phyloP scores from a whole-genome alignment of 768 basidiomycete species.

The Lentinula detonsa region DNA sequence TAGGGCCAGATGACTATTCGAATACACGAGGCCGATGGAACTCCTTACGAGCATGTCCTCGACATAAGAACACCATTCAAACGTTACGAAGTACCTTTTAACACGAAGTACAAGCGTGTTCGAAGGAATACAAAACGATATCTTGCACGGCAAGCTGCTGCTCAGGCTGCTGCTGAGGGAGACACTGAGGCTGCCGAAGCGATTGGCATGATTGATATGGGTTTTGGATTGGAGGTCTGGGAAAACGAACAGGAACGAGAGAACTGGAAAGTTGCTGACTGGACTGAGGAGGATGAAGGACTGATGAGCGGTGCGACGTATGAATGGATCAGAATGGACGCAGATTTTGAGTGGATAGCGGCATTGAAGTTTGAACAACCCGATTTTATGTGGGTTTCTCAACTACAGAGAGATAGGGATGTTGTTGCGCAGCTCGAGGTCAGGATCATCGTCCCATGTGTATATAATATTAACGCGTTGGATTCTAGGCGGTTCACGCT shows the following conservation, averaged over 20 bases:
- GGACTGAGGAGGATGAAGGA: conserved; percentile 95
- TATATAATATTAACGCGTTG: conserved; percentile 1
- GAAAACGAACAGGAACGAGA: conserved; percentile 91
- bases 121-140: conserved; percentile 95
- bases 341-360: conserved; percentile 99
- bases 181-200: conserved; percentile 90
- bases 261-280: conserved; percentile 95
- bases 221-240: conserved; percentile 92
- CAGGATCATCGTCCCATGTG: conserved; percentile 15
- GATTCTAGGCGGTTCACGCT: conserved; percentile 77
- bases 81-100: conserved; percentile 97
- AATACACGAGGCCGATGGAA: conserved; percentile 98
- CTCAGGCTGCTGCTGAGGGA: conserved; percentile 88
- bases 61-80: conserved; percentile 86
- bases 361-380: conserved; percentile 88
- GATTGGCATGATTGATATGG: conserved; percentile 91
- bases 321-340: conserved; percentile 99
- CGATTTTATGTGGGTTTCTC: conserved; percentile 98
- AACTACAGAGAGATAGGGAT: conserved; percentile 91
- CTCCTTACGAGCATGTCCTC: conserved; percentile 96
- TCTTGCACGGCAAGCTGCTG: conserved; percentile 86
- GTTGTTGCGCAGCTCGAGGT: conserved; percentile 97
- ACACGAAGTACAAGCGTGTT: conserved; percentile 97
- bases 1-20: conserved; percentile 96
- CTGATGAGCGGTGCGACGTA: conserved; percentile 94